Base-by-base conservation (phyloP, 306 rosid species). In the Parietaria judaica region DNA sequence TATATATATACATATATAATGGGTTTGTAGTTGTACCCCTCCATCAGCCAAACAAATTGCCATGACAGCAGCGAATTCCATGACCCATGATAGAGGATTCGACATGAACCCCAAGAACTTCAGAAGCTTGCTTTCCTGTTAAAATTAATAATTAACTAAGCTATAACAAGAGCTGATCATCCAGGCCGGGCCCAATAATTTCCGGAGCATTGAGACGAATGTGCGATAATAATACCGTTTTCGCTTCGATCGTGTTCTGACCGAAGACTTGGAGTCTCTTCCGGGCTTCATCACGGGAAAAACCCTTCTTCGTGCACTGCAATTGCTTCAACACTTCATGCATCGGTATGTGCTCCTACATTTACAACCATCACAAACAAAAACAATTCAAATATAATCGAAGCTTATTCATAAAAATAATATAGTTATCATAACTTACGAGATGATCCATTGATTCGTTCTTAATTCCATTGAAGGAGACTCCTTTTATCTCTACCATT, bases 11-110 rank as follows among this genome's bases (percentile, higher is more conserved):
- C 0, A 41, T 41, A 41, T 10, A 41, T 41, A 41, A 5, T 23
- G 31, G 31, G 45, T 41, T 5, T 41, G 45, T 41, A 5, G 9
- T 6, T 41, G 65, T 75, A 90, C 95, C 73, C 85, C 97, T 83
- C 97, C 97, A 52, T 90, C 87, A 8, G 97, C 95, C 77, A 90
- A 75, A 34, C 67, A 94, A 52, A 90, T 90, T 36, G 97, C 97
- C 97, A 90, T 90, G 74, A 90, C 74, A 48, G 97, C 97, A 10
- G 94, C 97, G 17, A 63, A 41, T 70, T 90, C 97, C 97, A 90
- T 90, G 44, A 90, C 97, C 97, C 97, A 90, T 4, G 97, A 87
- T 0, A 90, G 86, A 47, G 97, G 97, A 64, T 86, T 90, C 97
- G 95, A 90, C 96, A 90, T 90, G 62, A 90, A 90, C 4, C 97